These are phyloP conservation scores for Raffaelea ambrosiae DNA, from an alignment of 2,329 filamentous ascomycete species.

Conservation along the genomic window DNA sequence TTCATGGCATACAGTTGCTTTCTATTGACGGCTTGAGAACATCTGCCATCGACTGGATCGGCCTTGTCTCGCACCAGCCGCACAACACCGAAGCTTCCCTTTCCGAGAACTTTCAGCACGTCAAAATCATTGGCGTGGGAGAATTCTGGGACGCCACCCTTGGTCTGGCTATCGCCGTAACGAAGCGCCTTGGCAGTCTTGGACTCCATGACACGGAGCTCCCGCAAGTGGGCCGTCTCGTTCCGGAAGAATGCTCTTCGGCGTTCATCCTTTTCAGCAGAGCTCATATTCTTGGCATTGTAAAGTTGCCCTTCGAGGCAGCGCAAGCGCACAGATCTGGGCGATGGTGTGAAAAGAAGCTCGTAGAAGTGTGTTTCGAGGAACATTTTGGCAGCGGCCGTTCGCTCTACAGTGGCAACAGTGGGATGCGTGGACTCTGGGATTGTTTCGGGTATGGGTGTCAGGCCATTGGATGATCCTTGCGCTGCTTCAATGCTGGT, in stretches of 20 bases:
- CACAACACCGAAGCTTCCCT: constrained; percentile 92
- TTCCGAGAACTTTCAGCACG: constrained; percentile 72
- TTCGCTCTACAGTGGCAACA: constrained; percentile 61
- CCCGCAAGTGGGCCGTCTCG: constrained; percentile 69
- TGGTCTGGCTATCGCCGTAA: not conserved
- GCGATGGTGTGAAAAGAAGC: constrained; percentile 47
- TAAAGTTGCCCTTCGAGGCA: constrained; percentile 58
- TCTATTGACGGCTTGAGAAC: not conserved
- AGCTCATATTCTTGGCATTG: constrained; percentile 39
- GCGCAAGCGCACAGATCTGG: constrained; percentile 52
- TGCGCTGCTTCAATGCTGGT: not conserved
- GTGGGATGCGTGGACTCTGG: constrained; percentile 21
- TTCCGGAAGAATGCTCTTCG: constrained; percentile 53
- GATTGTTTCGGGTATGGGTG: not conserved
- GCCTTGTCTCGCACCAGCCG: constrained; percentile 66
- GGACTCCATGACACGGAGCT: constrained; percentile 61
- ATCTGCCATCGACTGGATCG: not conserved
- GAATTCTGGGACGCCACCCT: not conserved
- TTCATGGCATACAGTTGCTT: constrained; percentile 89
- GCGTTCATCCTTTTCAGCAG: constrained; percentile 43
- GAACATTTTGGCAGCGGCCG: constrained; percentile 74
- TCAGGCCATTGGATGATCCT: not conserved
- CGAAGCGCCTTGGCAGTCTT: constrained; percentile 3
- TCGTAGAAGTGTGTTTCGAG: constrained; percentile 78
- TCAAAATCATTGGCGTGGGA: constrained; percentile 56